Base-by-base conservation (phyloP, 208 protist genomes). In the Angomonas ambiguus region DNA sequence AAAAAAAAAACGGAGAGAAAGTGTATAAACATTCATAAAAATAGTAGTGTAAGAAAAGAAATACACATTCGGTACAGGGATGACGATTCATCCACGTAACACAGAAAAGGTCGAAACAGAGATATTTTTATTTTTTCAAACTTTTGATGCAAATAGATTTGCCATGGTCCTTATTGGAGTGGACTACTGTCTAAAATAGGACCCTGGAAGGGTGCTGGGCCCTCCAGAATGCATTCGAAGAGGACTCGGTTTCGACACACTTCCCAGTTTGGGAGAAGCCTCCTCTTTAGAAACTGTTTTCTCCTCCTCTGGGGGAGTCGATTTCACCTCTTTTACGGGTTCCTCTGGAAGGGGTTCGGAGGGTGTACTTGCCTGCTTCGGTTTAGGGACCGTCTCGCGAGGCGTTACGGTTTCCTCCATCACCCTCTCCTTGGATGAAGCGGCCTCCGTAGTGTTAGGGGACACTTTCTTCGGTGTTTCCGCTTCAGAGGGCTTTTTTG, bases 131-230 rank as follows among this genome's bases (percentile, higher is more conserved):
- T 5, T 20, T 24, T 53, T 53, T 24, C 5, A 53, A 24, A 22
- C 53, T 59, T 59, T 59, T 59, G 53, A 59, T 59, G 53, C n/a
- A 59, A 38, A 38, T 28, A 22, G 24, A 53, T 27, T 27, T 27
- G 20, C 45, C 10, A 27, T 20, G 3, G 20, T n/a, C 10, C 4
- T 53, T 22, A 13, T n/a, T 8, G 45, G 18, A 5, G 3, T 53
- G 16, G 16, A n/a, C 16, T n/a, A 53, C 45, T 53, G 45, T 53
- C 20, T 53, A 20, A 53, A 53, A 24, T 53, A 53, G 45, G 45
- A 27, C 13, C 45, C 45, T 8, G 45, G 45, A 5, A 53, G 45
- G 45, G 20, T 20, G 16, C 8, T 20, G 20, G 18, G 5, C 8
- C 16, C 45, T 13, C 45, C 24, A n/a, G 45, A 5, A 24, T 4